Evolutionary conservation across 768 basidiomycete genomes (phyloP).

Genomic region (Dendrothele bispora): DNA sequence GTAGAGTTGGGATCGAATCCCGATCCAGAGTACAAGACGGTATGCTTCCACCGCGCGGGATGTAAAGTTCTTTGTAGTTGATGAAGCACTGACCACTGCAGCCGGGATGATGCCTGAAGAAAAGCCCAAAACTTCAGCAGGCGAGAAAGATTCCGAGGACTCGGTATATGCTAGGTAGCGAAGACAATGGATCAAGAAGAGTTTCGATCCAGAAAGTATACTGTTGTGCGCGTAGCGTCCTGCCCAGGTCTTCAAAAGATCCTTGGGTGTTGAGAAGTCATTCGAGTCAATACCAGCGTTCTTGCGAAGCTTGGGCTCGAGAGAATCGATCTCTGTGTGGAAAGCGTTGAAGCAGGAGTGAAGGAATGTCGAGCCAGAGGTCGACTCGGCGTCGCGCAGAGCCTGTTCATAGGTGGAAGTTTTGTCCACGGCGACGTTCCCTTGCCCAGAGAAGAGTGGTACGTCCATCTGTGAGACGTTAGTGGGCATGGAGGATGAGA

Average conservation of each 20-base stretch:
- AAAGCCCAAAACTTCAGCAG: conserved; percentile 40
- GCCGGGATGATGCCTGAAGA: conserved; percentile 47
- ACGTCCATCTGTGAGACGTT: conserved; percentile 25
- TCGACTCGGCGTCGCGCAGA: conserved; percentile 39
- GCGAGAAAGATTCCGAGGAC: conserved; percentile 29
- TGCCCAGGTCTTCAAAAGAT: conserved; percentile 37
- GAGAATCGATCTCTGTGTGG: conserved; percentile 43
- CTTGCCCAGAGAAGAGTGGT: conserved; percentile 62
- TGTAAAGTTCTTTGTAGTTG: conserved; percentile 31
- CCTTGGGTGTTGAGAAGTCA: conserved; percentile 42
- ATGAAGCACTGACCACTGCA: conserved; percentile 39
- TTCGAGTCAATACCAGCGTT: conserved; percentile 36
- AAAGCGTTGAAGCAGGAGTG: conserved; percentile 53
- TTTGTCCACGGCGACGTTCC: conserved; percentile 34
- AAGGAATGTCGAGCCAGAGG: conserved; percentile 43
- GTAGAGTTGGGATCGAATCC: conserved; percentile 37
- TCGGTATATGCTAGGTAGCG: conserved; percentile 50
- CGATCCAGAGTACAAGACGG: conserved; percentile 43
- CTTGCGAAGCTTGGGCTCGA: conserved; percentile 37
- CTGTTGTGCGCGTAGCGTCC: conserved; percentile 43
- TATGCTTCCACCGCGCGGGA: conserved; percentile 35
- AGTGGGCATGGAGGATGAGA: neutral
- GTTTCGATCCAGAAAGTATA: conserved; percentile 44
- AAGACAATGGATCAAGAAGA: conserved; percentile 53
- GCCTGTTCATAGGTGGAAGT: conserved; percentile 35